phyloP scores from a whole-genome alignment of 148 eudicot genomes.

The Linanthus parryae region DNA sequence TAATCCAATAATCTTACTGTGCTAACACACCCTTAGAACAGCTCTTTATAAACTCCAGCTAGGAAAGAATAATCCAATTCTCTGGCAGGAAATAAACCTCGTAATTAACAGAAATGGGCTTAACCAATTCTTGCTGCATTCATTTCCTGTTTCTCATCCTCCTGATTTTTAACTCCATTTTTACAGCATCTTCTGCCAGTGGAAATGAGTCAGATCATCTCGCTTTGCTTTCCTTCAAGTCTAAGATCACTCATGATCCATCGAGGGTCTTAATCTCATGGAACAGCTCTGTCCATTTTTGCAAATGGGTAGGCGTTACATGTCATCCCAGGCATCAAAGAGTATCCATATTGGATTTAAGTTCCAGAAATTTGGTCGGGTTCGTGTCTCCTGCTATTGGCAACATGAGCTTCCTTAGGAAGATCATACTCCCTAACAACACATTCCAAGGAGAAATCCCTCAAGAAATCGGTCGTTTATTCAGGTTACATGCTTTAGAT shows the following conservation, averaged over 20 bases:
- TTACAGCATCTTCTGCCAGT: too few species aligned
- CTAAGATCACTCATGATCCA: slow-evolving; percentile 17
- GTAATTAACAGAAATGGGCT: too few species aligned
- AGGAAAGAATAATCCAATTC: too few species aligned
- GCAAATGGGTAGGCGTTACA: slow-evolving; percentile 49
- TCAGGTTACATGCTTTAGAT: slow-evolving; percentile 25
- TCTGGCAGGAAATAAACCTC: too few species aligned
- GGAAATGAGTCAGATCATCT: slow-evolving; percentile 18
- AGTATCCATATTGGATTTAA: slow-evolving; percentile 35
- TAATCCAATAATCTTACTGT: too few species aligned
- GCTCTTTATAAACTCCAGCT: too few species aligned
- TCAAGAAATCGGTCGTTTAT: slow-evolving; percentile 26
- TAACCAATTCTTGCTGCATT: too few species aligned
- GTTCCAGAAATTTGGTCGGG: slow-evolving; percentile 22
- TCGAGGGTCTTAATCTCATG: slow-evolving; percentile 33
- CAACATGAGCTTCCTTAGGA: slow-evolving; percentile 41
- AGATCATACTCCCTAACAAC: slow-evolving; percentile 41
- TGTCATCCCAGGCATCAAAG: slow-evolving; percentile 25
- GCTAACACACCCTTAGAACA: too few species aligned
- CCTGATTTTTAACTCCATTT: too few species aligned
- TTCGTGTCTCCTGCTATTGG: slow-evolving; percentile 37
- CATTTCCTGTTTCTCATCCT: too few species aligned
- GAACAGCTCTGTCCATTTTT: slow-evolving; percentile 33
- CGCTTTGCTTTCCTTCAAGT: slow-evolving; percentile 28
- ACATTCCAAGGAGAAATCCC: slow-evolving; percentile 32